These are phyloP conservation scores for Tulasnella sp. DNA, from an alignment of 768 basidiomycete species.

Conservation along the genomic window DNA sequence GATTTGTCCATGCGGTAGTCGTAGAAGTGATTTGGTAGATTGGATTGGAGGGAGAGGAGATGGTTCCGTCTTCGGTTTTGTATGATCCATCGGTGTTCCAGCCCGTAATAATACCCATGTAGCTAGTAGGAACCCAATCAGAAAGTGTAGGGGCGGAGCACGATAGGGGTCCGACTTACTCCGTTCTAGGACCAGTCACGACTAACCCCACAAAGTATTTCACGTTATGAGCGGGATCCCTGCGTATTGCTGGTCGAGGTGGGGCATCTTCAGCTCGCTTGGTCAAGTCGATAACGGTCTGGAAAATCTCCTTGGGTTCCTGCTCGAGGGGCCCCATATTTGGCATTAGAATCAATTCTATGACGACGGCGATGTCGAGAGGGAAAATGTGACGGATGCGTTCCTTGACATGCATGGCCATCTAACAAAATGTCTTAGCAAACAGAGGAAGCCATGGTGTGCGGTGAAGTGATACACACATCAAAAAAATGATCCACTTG, in stretches of 20 bases:
- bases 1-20: neutral
- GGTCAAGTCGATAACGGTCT: neutral
- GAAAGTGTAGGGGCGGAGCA: neutral
- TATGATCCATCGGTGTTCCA: conserved; percentile 10
- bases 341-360: conserved; percentile 41
- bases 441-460: neutral
- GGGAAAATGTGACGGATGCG: conserved; percentile 37
- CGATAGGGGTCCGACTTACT: conserved; percentile 32
- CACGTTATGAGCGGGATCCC: conserved; percentile 33
- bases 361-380: conserved; percentile 45
- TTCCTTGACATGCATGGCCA: conserved; percentile 24
- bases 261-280: neutral
- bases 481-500: neutral
- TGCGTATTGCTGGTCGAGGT: conserved; percentile 35
- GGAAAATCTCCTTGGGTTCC: neutral
- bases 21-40: conserved; percentile 6
- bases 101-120: conserved; percentile 9
- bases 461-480: neutral
- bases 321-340: conserved; percentile 12
- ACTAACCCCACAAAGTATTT: conserved; percentile 51
- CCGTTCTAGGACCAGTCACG: conserved; percentile 33
- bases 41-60: neutral
- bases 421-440: conserved; percentile 31
- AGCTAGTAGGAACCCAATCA: neutral
- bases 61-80: neutral